Evolutionary conservation across 2,329 filamentous ascomycete genomes (phyloP).

Genomic region (Xylaria sp.): DNA sequence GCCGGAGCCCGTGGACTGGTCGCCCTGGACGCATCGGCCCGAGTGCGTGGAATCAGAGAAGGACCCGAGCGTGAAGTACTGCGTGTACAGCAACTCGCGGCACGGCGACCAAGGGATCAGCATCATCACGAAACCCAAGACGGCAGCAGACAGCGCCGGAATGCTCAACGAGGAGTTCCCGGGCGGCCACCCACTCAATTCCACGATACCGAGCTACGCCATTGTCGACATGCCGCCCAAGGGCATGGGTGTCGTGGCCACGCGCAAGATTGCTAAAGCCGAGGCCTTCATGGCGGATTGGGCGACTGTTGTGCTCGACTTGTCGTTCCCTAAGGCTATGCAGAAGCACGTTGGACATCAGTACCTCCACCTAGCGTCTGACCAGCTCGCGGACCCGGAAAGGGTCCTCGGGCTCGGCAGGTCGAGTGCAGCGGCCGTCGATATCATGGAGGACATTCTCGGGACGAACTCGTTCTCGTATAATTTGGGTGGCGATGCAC

Average conservation of each 20-base stretch:
- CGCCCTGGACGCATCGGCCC: conserved; percentile 37
- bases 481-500: conserved; percentile 33
- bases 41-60: conserved; percentile 28
- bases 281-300: conserved; percentile 46
- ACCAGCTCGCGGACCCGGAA: conserved; percentile 38
- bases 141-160: conserved; percentile 38
- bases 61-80: conserved; percentile 29
- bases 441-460: conserved; percentile 45
- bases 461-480: conserved; percentile 45
- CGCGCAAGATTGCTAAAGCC: conserved; percentile 39
- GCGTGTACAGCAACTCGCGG: conserved; percentile 36
- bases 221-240: conserved; percentile 40
- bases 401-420: conserved; percentile 38
- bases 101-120: conserved; percentile 42
- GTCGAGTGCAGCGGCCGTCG: conserved; percentile 34
- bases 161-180: conserved; percentile 38
- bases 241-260: conserved; percentile 45
- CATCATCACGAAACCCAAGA: conserved; percentile 44
- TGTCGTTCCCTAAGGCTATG: conserved; percentile 41
- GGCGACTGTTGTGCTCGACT: conserved; percentile 40
- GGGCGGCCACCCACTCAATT: conserved; percentile 5
- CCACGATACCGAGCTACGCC: conserved; percentile 31
- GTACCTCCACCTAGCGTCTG: conserved; percentile 39
- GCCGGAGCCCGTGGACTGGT: conserved; percentile 32
- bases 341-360: conserved; percentile 38